Conservation (phyloP, 2,329 filamentous ascomycete species). For the Colletotrichum costaricense region DNA sequence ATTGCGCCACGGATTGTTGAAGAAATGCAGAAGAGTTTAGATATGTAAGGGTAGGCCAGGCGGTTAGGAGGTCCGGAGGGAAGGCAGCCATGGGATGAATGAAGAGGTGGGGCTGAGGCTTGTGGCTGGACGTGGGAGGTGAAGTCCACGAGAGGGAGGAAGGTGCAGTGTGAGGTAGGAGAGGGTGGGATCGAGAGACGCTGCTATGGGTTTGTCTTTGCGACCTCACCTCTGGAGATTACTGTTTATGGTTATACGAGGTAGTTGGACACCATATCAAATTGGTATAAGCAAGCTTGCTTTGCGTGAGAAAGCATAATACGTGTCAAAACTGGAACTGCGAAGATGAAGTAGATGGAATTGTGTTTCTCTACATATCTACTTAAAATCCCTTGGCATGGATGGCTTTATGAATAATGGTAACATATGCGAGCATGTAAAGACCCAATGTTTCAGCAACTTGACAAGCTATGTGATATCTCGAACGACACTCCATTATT, state of each 20-base stretch:
- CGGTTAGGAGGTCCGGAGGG: not conserved
- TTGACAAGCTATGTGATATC: too few relatives aligned
- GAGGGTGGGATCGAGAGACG: too few relatives aligned
- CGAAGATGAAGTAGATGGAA: too few relatives aligned
- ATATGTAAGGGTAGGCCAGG: not conserved
- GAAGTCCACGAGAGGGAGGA: not conserved
- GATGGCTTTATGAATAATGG: too few relatives aligned
- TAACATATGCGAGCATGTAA: too few relatives aligned
- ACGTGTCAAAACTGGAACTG: too few relatives aligned
- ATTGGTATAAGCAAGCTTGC: not conserved
- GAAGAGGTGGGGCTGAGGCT: not conserved
- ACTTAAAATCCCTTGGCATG: too few relatives aligned
- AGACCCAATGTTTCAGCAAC: too few relatives aligned
- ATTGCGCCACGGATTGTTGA: slow-evolving; percentile 9
- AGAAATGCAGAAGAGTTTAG: not conserved
- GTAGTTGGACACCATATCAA: too few relatives aligned
- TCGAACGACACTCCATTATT: too few relatives aligned
- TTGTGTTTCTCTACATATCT: too few relatives aligned
- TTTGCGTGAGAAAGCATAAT: too few relatives aligned
- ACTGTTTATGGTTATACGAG: not conserved
- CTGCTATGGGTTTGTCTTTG: not conserved
- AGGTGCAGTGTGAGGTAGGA: not conserved
- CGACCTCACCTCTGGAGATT: not conserved
- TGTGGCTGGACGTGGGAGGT: not conserved
- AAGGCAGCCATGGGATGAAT: not conserved